Evolutionary conservation across 1,139 yeast genomes (phyloP), one percentile per base, ranked within the genome.

Genomic region (Candida tropicalis): DNA sequence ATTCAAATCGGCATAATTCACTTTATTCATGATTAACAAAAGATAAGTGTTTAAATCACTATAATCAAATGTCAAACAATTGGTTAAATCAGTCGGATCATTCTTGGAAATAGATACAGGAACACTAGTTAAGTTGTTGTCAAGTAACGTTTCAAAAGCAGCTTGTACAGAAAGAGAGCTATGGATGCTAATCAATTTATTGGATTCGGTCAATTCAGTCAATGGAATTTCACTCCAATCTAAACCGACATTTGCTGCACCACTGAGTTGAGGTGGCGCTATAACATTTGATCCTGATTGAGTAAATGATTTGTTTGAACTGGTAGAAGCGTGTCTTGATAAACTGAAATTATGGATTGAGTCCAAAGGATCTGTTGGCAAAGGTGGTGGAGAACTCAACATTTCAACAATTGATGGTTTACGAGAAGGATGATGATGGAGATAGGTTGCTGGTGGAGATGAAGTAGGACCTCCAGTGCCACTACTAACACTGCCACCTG

Each of bases 41-140:
- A 88, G 69, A 61, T 89, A 90, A 9, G 97, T 84, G 58, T 88
- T 90, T 62, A 93, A 75, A 65, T 93, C 98, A 24, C 95, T 80
- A 65, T 89, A 93, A 64, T 93, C 98, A 64, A 93, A 93, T 1
- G 96, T 86, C 46, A 82, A 68, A 56, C 95, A 86, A 52, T 84
- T 79, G 35, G 59, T 51, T 52, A 82, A 69, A 35, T 60, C 56
- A 5, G 54, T 70, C 8, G 37, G 44, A 26, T 46, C 47, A 37
- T 44, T 39, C 32, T 45, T 42, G 13, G 46, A 43, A 68, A 60
- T 74, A 75, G 59, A 62, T 3, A 93, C 95, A 0, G 98, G 98
- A 43, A 93, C 70, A 25, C 95, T 84, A 2, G 97, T 91, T 57
- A 93, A 76, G 49, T 86, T 82, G 62, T 90, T 77, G 31, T 75